phyloP scores from a whole-genome alignment of 352 stramenopile genomes.

The Thalassiosira exigua region DNA sequence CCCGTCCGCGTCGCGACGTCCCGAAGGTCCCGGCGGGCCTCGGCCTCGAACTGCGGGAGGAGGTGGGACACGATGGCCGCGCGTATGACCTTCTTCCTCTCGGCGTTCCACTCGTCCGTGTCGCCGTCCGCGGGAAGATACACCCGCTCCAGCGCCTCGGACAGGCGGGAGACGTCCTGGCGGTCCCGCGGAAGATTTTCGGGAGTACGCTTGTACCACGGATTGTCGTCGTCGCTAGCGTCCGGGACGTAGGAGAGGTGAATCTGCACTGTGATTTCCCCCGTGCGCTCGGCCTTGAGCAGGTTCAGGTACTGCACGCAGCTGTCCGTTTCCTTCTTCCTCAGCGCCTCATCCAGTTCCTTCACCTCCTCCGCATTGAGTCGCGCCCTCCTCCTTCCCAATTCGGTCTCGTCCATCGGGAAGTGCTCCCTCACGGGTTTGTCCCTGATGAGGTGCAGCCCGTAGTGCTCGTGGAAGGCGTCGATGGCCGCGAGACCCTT shows the following conservation, averaged over 20 bases:
- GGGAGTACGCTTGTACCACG: conserved; percentile 71
- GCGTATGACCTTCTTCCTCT: conserved; percentile 76
- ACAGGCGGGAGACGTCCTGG: conserved; percentile 56
- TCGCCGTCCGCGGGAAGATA: conserved; percentile 76
- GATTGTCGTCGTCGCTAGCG: conserved; percentile 36
- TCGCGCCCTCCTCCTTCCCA: conserved; percentile 48
- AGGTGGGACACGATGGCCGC: conserved; percentile 79
- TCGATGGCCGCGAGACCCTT: conserved; percentile 81
- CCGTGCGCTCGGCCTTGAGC: conserved; percentile 79
- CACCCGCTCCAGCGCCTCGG: conserved; percentile 71
- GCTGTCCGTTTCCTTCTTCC: conserved; percentile 68
- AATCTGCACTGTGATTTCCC: conserved; percentile 75
- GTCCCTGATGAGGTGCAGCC: conserved; percentile 78
- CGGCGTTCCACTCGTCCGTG: conserved; percentile 78
- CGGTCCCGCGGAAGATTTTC: conserved; percentile 49
- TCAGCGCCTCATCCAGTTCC: conserved; percentile 73
- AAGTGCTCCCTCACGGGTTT: conserved; percentile 85
- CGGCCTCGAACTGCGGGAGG: conserved; percentile 82
- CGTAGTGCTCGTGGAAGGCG: conserved; percentile 85
- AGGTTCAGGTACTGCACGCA: conserved; percentile 84
- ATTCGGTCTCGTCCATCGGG: conserved; percentile 68
- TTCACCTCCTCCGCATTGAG: conserved; percentile 69
- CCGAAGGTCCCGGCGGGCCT: conserved; percentile 76
- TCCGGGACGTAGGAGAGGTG: conserved; percentile 72
- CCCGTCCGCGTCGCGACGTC: conserved; percentile 70